These are phyloP conservation scores for Aspergillus cristatus DNA, from an alignment of 495 filamentous ascomycete species.

Conservation along the genomic window DNA sequence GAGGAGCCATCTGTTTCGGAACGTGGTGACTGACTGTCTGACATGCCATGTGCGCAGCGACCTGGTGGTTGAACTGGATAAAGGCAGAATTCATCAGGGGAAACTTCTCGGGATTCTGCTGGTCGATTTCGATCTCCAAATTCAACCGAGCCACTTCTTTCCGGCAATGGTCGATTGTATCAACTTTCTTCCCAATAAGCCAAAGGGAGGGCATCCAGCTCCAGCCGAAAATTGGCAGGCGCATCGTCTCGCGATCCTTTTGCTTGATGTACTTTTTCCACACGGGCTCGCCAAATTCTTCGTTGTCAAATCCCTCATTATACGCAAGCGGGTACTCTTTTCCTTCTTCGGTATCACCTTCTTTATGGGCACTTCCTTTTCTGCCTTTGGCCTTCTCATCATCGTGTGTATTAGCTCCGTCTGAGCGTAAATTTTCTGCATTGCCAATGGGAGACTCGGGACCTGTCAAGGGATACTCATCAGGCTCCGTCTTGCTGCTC, in stretches of 20 bases:
- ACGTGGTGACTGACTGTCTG: constrained; percentile 86
- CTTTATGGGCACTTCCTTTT: constrained; percentile 10
- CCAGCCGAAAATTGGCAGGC: constrained; percentile 67
- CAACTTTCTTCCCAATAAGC: constrained; percentile 79
- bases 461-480: constrained; percentile 32
- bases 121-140: constrained; percentile 86
- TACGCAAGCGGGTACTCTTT: constrained; percentile 64
- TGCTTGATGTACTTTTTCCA: constrained; percentile 78
- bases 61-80: constrained; percentile 97
- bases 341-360: constrained; percentile 29
- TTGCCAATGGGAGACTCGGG: constrained; percentile 19
- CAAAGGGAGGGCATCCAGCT: constrained; percentile 79
- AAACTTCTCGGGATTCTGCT: constrained; percentile 75
- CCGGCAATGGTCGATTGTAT: constrained; percentile 88
- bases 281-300: constrained; percentile 52
- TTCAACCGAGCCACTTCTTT: constrained; percentile 84
- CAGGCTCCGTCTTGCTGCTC: constrained; percentile 16
- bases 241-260: constrained; percentile 78
- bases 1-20: constrained; percentile 90
- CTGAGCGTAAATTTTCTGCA: constrained; percentile 7
- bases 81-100: constrained; percentile 97
- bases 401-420: constrained; percentile 8
- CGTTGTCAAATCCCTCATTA: constrained; percentile 56
- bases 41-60: constrained; percentile 96
- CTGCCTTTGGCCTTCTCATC: constrained; percentile 10